Evolutionary conservation across 2,329 filamentous ascomycete species (phyloP).

Genomic region (Pyrenophora seminiperda): DNA sequence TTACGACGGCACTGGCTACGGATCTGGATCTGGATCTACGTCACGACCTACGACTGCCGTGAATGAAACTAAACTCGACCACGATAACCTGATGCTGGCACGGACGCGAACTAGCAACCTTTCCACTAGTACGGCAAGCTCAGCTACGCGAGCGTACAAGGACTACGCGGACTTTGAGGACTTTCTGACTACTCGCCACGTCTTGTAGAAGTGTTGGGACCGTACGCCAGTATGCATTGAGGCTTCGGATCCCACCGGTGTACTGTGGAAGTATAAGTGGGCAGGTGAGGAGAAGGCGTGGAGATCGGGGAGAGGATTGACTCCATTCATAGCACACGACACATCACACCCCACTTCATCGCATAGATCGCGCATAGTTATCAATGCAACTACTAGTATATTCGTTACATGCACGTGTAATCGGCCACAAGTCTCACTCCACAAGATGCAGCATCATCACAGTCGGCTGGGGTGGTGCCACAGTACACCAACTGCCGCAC

Average conservation of each 20-base stretch:
- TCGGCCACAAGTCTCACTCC: background rate
- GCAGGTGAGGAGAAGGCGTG: background rate
- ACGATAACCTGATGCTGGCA: too few species aligned
- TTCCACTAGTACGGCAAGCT: too few species aligned
- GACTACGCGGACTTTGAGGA: too few species aligned
- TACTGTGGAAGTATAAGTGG: too few species aligned
- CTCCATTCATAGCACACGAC: slow-evolving; percentile 7
- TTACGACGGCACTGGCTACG: slow-evolving; percentile 37
- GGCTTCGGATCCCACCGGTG: too few species aligned
- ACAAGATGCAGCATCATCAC: background rate
- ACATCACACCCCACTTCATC: background rate
- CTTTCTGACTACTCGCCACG: too few species aligned
- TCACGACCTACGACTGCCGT: slow-evolving; percentile 2
- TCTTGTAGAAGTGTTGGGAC: too few species aligned
- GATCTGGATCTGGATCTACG: slow-evolving; percentile 10
- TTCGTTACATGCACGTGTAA: too few species aligned
- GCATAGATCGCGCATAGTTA: slow-evolving; percentile 2
- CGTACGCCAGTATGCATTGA: too few species aligned
- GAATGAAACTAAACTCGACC: background rate
- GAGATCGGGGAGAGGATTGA: background rate
- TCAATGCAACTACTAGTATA: too few species aligned
- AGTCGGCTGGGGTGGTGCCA: background rate
- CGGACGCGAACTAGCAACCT: too few species aligned
- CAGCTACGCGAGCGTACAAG: too few species aligned
- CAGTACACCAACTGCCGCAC: slow-evolving; percentile 7